Base-by-base conservation (phyloP, 331 rosid genomes). In the Quercus phellos region DNA sequence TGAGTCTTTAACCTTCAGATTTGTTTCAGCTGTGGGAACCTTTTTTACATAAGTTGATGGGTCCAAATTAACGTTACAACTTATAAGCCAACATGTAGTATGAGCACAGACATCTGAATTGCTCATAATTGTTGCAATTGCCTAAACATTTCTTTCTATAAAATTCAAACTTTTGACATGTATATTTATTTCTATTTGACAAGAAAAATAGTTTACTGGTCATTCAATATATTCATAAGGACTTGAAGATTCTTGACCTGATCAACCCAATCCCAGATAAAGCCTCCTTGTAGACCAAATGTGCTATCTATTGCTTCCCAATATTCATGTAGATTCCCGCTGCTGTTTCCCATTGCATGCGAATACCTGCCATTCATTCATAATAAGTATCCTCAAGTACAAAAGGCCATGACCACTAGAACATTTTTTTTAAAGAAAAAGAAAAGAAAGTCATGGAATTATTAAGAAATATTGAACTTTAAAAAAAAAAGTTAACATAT, bases 211-310 rank as follows among this genome's bases (percentile, higher is more conserved):
- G 18, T 29, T 14, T 27, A 60, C 55, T 58, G 21, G 58, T 22
- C 68, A 58, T 54, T 74, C 73, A 66, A 76, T 38, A 27, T 76
- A 16, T 70, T 70, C 13, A 51, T 76, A 56, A 51, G 63, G 53
- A 78, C 58, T 78, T 32, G 54, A 54, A 54, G 77, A 76, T 76
- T 13, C 66, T 42, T 72, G 16, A 87, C 99, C 88, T 94, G 97
- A 86, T 94, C 98, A 84, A 89, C 99, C 99, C 99, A 94, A 2
- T 94, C 99, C 99, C 99, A 94, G 84, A 94, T 92, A 83, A 94
- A 94, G 79, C 99, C 99, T 59, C 99, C 99, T 86, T 94, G 99
- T 55, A 94, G 98, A 80, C 99, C 99, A 85, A 94, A 92, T 76
- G 91, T 90, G 90, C 51, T 81, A 79, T 94, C 99, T 80, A 94